phyloP scores from a whole-genome alignment of 2,329 filamentous ascomycete genomes.

The Botrytis paeoniae region DNA sequence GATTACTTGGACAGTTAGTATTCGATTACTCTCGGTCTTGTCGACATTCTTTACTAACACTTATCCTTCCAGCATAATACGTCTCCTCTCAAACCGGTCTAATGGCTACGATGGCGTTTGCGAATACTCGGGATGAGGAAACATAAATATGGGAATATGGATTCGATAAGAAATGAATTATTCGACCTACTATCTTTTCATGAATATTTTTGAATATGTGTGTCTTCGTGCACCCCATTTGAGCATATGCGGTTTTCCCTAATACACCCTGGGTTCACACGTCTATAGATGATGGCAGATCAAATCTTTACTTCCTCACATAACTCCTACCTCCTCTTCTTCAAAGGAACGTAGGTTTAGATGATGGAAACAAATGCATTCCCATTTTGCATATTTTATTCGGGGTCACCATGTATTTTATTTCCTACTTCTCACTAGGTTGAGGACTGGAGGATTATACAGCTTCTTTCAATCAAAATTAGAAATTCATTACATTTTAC shows the following conservation, averaged over 20 bases:
- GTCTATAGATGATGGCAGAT: slow-evolving; percentile 40
- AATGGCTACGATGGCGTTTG: not conserved
- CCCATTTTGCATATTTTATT: not conserved
- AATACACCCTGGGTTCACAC: slow-evolving; percentile 34
- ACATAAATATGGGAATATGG: not conserved
- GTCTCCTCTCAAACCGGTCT: not conserved
- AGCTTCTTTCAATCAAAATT: not conserved
- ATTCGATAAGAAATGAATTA: slow-evolving; percentile 16
- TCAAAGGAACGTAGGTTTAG: slow-evolving; percentile 30
- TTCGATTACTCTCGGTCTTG: not conserved
- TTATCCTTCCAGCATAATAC: not conserved
- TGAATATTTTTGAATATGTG: slow-evolving; percentile 1
- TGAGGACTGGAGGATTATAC: not conserved
- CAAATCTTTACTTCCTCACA: slow-evolving; percentile 30
- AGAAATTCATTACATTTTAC: not conserved
- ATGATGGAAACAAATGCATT: slow-evolving; percentile 22
- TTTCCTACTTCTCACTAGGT: not conserved
- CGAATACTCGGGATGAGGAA: not conserved
- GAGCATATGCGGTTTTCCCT: slow-evolving; percentile 40
- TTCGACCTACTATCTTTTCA: slow-evolving; percentile 13
- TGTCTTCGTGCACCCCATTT: slow-evolving; percentile 31
- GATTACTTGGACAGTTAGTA: slow-evolving; percentile 65
- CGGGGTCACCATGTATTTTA: not conserved
- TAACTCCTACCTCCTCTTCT: slow-evolving; percentile 28
- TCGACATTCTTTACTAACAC: slow-evolving; percentile 9